Evolutionary conservation across 345 rosid genomes (phyloP), one percentile per base, ranked within the genome.

Genomic region (Turnera subulata): DNA sequence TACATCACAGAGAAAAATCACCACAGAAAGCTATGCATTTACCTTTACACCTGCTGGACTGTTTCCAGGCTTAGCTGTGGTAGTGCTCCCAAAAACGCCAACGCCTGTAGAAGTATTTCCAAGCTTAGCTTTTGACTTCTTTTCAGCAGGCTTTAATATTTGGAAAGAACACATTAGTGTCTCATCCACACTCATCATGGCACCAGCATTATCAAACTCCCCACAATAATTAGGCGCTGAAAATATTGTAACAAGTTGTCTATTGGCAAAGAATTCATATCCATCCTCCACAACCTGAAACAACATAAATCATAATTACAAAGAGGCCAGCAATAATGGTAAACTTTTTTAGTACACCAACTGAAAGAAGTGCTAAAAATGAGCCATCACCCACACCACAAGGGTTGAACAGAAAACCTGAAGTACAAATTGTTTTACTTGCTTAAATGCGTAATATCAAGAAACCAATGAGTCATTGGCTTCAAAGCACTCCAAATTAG

Each of bases 251-350:
- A 91, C 82, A 0, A 91, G 91, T 67, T 80, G 72, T 64, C 80
- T 75, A 55, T 78, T 68, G 21, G 88, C 94, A 29, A 88, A 91
- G 71, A 91, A 85, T 76, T 91, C 91, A 23, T 73, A 91, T 57
- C 97, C 97, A 48, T 91, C 96, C 79, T 91, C 88, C 64, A 88
- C 91, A 43, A 91, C 97, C 96, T 86, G 82, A 61, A 61, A 64
- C 43, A n/a, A n/a, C 14, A 26, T 23, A 46, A 24, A 29, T 14
- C 11, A 14, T 0, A 13, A 21, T 21, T 46, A 1, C 10, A 2
- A 14, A 25, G 15, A n/a, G 11, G 17, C 32, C 23, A 16, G 18
- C 38, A 29, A 50, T 18, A 25, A 65, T 49, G 13, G 12, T n/a
- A 46, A 26, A 44, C 9, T n/a, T 14, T 20, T 14, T 53, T 32